These are phyloP conservation scores for Scleroderma citrinum DNA, from an alignment of 768 basidiomycete species.

Conservation along the genomic window DNA sequence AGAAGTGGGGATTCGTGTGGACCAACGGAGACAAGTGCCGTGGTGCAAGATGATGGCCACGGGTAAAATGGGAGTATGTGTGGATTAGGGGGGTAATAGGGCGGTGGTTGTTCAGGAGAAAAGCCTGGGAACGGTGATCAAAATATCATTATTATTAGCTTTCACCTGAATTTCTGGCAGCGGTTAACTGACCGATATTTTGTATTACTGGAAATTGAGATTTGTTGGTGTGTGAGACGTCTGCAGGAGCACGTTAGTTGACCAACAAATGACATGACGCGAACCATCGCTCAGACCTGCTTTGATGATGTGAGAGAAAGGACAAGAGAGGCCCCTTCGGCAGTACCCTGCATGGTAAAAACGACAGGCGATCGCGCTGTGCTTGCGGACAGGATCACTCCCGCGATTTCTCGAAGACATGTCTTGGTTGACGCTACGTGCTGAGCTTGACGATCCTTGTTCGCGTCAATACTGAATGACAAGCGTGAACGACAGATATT, in stretches of 20 bases:
- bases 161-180: background rate
- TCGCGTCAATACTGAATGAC: background rate
- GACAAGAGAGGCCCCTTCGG: conserved; percentile 22
- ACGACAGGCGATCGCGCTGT: conserved; percentile 15
- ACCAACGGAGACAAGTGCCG: no score
- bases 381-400: background rate
- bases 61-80: conserved; percentile 14
- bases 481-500: background rate
- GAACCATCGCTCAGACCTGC: conserved; percentile 13
- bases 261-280: background rate
- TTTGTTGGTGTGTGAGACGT: no score
- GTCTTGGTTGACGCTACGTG: conserved; percentile 1
- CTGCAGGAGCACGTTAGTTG: no score
- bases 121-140: conserved; percentile 12
- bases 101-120: conserved; percentile 13
- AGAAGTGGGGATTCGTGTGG: conserved; percentile 10
- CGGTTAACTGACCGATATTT: conserved; percentile 13
- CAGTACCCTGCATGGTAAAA: conserved; percentile 22
- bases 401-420: background rate
- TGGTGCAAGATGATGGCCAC: conserved; percentile 3
- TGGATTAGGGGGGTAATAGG: conserved; percentile 13
- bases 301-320: conserved; percentile 16
- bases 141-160: conserved; percentile 2
- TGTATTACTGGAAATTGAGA: background rate
- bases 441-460: background rate